These are phyloP conservation scores for Acanthamoeba polyphaga DNA, from an alignment of 208 protist genomes.

Conservation along the genomic window DNA sequence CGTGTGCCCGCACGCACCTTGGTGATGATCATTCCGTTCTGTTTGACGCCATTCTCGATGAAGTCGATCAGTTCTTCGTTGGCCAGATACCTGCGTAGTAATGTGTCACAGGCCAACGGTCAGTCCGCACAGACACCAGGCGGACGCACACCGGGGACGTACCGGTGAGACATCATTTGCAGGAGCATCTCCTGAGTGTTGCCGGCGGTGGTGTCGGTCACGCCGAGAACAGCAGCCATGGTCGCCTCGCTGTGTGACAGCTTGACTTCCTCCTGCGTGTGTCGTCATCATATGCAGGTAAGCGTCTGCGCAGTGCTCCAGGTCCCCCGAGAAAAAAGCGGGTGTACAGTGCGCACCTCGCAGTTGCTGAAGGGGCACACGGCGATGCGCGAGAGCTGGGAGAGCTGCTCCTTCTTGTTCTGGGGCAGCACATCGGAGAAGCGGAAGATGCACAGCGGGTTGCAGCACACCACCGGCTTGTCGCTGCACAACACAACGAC, in stretches of 20 bases:
- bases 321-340: too few species aligned
- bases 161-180: slow-evolving; percentile 29
- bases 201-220: background rate
- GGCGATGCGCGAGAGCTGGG: background rate
- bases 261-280: slow-evolving; percentile 27
- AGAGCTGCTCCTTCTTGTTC: slow-evolving; percentile 58
- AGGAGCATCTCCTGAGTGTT: slow-evolving; percentile 42
- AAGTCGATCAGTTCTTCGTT: slow-evolving; percentile 33
- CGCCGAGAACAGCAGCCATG: background rate
- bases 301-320: too few species aligned
- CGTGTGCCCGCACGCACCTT: too few species aligned
- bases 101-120: too few species aligned
- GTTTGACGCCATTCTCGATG: slow-evolving; percentile 44
- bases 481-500: too few species aligned
- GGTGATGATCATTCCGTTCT: slow-evolving; percentile 31
- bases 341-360: background rate
- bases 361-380: slow-evolving; percentile 55
- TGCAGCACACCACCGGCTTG: slow-evolving; percentile 49
- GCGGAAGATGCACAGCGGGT: slow-evolving; percentile 55
- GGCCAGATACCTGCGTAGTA: background rate
- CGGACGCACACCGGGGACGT: too few species aligned
- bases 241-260: background rate
- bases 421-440: slow-evolving; percentile 22
- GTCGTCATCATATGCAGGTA: too few species aligned
- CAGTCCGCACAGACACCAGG: too few species aligned